Evolutionary conservation across 441 rosid genomes (phyloP).

Genomic region (Cnidoscolus chayamansa): DNA sequence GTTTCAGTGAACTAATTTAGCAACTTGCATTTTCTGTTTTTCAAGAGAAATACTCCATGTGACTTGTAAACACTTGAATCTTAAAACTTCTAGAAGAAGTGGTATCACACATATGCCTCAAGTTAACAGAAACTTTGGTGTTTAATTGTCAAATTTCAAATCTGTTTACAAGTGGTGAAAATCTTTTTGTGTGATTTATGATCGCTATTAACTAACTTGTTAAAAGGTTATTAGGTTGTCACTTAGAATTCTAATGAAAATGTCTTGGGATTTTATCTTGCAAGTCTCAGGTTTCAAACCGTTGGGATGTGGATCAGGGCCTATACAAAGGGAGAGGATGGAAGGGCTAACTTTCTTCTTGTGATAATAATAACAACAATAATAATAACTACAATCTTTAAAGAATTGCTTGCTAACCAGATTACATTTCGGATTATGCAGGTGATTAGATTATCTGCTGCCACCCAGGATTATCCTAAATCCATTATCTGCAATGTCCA

Average conservation of each 20-base stretch:
- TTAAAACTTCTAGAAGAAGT: background rate
- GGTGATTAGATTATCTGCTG: slow-evolving; percentile 90
- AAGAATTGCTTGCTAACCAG: slow-evolving; percentile 10
- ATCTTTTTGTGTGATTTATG: background rate
- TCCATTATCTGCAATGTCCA: slow-evolving; percentile 88
- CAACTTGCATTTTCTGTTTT: background rate
- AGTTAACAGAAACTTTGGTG: background rate
- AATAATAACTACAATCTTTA: background rate
- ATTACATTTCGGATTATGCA: slow-evolving; percentile 32
- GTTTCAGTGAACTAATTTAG: background rate
- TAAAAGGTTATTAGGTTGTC: background rate
- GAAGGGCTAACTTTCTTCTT: no score
- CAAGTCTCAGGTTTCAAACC: background rate
- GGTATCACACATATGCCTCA: background rate
- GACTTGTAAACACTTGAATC: background rate
- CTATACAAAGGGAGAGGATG: background rate
- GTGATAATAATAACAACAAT: background rate
- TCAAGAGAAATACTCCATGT: background rate
- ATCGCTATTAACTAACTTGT: background rate
- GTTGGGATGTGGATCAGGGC: background rate
- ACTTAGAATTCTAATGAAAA: background rate
- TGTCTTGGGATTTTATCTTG: background rate
- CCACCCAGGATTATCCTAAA: slow-evolving; percentile 84
- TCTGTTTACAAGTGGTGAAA: background rate
- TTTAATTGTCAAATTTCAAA: background rate